phyloP scores from a whole-genome alignment of 2,329 filamentous ascomycete species.

The Microsporum audouinii region DNA sequence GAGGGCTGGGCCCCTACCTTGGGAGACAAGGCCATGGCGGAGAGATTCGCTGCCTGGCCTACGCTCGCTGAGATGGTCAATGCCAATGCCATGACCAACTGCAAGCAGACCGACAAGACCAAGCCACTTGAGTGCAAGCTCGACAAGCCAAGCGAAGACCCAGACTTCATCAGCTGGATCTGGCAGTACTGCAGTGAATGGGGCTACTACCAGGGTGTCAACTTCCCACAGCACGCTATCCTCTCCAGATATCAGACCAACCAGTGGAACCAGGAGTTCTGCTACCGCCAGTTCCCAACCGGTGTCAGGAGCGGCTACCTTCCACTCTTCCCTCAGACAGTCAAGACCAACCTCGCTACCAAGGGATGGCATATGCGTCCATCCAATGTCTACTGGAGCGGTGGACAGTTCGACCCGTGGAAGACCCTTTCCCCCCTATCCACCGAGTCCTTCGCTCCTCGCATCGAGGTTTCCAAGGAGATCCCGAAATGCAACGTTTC shows the following conservation, averaged over 20 bases:
- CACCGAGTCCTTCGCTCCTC: constrained; percentile 32
- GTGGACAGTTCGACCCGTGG: constrained; percentile 44
- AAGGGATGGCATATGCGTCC: constrained; percentile 44
- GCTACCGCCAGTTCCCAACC: constrained; percentile 39
- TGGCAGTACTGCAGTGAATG: constrained; percentile 46
- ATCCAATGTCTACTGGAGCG: constrained; percentile 42
- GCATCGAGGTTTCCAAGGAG: constrained; percentile 28
- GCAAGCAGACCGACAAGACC: constrained; percentile 22
- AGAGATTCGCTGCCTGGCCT: constrained; percentile 34
- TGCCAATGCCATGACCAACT: constrained; percentile 30
- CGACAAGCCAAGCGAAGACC: constrained; percentile 24
- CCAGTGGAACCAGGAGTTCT: constrained; percentile 35
- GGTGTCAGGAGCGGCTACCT: constrained; percentile 31
- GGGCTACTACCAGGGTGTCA: constrained; percentile 41
- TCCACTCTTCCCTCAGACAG: constrained; percentile 31
- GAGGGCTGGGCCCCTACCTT: constrained; percentile 33
- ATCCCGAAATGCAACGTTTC: constrained; percentile 36
- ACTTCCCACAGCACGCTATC: constrained; percentile 38
- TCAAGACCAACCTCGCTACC: constrained; percentile 33
- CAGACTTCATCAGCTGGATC: constrained; percentile 35
- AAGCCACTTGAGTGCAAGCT: constrained; percentile 29
- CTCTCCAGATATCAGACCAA: constrained; percentile 39
- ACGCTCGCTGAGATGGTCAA: constrained; percentile 30
- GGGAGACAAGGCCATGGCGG: constrained; percentile 32
- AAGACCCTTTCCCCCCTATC: constrained; percentile 37